Conservation (phyloP, 176 grass and related monocot species). For the Triticum urartu region DNA sequence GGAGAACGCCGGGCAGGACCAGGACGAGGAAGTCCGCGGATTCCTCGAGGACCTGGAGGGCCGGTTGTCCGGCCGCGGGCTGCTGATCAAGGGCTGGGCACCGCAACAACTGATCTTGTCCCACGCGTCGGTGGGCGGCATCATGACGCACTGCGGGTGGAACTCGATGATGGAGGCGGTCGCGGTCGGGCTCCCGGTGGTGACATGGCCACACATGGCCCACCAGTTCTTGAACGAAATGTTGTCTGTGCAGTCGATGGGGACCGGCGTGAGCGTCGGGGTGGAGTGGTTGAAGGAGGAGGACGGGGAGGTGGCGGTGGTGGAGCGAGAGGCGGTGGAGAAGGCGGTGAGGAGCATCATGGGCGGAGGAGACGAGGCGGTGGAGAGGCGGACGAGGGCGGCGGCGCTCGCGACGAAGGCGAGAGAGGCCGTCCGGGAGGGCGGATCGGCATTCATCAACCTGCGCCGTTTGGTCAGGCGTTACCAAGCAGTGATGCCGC, state of each 20-base stretch:
- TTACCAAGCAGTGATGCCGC: not conserved
- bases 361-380: constrained; percentile 29
- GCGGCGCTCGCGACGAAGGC: constrained; percentile 10
- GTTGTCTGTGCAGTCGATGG: constrained; percentile 49
- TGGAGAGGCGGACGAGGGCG: constrained; percentile 21
- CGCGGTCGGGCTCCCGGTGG: constrained; percentile 29
- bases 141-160: constrained; percentile 78
- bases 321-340: not conserved
- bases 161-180: constrained; percentile 56
- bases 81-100: constrained; percentile 50
- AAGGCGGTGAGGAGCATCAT: constrained; percentile 37
- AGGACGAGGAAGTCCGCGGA: not conserved
- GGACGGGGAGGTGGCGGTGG: constrained; percentile 20
- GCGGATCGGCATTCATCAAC: constrained; percentile 37
- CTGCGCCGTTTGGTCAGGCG: constrained; percentile 6
- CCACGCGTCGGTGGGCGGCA: not conserved
- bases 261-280: constrained; percentile 48
- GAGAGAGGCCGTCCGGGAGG: not conserved
- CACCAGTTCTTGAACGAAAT: constrained; percentile 70
- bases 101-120: constrained; percentile 42
- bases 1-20: not conserved
- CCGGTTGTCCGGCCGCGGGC: not conserved
- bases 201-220: constrained; percentile 48
- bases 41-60: not conserved
- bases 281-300: not conserved